phyloP scores from a whole-genome alignment of 176 grass and related monocot genomes.

The Cocos nucifera region DNA sequence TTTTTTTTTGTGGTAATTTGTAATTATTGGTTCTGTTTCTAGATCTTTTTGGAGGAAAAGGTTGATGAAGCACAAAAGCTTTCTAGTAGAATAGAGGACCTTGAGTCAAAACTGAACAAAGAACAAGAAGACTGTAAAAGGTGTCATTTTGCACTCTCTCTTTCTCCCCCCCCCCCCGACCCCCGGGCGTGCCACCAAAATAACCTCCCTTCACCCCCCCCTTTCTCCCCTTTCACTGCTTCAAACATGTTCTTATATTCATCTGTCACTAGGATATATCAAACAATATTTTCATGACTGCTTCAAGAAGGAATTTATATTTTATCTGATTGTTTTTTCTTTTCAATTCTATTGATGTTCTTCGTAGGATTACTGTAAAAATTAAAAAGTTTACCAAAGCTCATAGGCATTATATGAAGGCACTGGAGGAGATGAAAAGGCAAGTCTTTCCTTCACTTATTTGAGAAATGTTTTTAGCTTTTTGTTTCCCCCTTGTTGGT shows the following conservation, averaged over 20 bases:
- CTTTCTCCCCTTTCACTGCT: too few species aligned
- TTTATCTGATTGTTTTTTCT: neutral
- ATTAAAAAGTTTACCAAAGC: slow-evolving; percentile 66
- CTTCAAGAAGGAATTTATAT: neutral
- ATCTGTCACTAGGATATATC: too few species aligned
- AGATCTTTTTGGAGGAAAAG: slow-evolving; percentile 48
- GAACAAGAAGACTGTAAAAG: slow-evolving; percentile 58
- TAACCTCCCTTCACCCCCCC: too few species aligned
- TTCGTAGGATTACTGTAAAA: slow-evolving; percentile 62
- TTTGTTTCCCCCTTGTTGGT: too few species aligned
- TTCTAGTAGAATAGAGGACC: slow-evolving; percentile 50
- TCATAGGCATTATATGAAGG: slow-evolving; percentile 57
- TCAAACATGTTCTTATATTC: too few species aligned
- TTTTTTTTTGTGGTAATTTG: neutral
- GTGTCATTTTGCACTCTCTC: too few species aligned
- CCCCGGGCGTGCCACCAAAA: too few species aligned
- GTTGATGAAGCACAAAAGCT: slow-evolving; percentile 46
- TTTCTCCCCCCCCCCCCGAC: too few species aligned
- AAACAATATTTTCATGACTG: too few species aligned
- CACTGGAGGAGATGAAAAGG: slow-evolving; percentile 75
- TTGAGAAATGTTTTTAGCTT: too few species aligned
- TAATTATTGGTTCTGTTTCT: slow-evolving; percentile 11
- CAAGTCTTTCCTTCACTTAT: slow-evolving; percentile 10
- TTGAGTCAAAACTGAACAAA: slow-evolving; percentile 54
- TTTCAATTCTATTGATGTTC: neutral